These are phyloP conservation scores for Reticulomyxa filosa DNA, from an alignment of 78 protist species.

Conservation along the genomic window DNA sequence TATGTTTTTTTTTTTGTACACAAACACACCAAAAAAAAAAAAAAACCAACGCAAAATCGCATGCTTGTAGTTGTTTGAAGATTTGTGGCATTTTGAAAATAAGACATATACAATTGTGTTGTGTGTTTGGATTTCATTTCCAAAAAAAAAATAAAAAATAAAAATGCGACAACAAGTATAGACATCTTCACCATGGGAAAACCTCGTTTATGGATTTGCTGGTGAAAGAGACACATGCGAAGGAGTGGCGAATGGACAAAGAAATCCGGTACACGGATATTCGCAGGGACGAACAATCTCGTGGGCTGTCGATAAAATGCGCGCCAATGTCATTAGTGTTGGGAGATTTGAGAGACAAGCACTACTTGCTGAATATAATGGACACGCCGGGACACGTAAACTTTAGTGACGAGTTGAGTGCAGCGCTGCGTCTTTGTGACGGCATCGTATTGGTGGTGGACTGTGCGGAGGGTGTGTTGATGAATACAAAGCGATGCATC, in stretches of 20 bases:
- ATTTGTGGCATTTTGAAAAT: too few relatives aligned
- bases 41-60: too few relatives aligned
- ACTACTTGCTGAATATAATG: slow-evolving; percentile 63
- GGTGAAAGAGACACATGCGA: slow-evolving; percentile 56
- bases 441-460: slow-evolving; percentile 79
- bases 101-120: too few relatives aligned
- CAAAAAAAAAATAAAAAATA: too few relatives aligned
- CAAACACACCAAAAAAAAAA: too few relatives aligned
- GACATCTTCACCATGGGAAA: slow-evolving; percentile 80
- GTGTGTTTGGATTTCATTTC: too few relatives aligned
- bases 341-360: slow-evolving; percentile 39
- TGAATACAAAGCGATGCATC: slow-evolving; percentile 48
- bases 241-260: background rate
- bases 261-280: slow-evolving; percentile 62
- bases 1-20: background rate
- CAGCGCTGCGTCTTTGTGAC: slow-evolving; percentile 60
- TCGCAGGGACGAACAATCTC: slow-evolving; percentile 66
- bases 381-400: slow-evolving; percentile 96
- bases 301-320: slow-evolving; percentile 64
- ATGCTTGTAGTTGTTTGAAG: too few relatives aligned
- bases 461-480: slow-evolving; percentile 81
- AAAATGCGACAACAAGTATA: too few relatives aligned
- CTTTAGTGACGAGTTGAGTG: slow-evolving; percentile 62
- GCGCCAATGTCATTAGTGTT: slow-evolving; percentile 74
- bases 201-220: slow-evolving; percentile 70